Base-by-base conservation (phyloP, 2,329 filamentous ascomycete genomes). In the Elsinoe necatrix region DNA sequence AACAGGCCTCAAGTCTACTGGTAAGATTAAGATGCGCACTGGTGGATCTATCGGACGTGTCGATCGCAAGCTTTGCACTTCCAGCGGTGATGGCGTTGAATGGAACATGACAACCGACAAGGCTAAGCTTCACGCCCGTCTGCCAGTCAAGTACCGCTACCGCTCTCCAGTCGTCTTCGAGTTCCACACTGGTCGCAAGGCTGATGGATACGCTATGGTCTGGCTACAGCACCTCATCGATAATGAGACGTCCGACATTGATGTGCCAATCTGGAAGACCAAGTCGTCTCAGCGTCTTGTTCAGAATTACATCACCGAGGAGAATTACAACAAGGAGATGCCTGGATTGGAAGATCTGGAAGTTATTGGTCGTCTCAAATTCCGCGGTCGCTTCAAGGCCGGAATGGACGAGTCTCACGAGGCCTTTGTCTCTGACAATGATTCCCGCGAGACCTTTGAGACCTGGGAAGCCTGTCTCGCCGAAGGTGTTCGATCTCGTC, bases 381-480 rank as follows among this genome's bases (percentile, higher is more conserved):
- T 97, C 77, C 77, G 78, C 1, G 88, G 83, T 9, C 80, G 84
- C 11, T 97, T 97, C 76, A 95, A 93, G 61, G 84, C 91, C 0
- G 92, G 92, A 12, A 95, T 89, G 50, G 91, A 96, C 68, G 83
- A 88, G 55, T 86, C 89, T 16, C 93, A 97, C 67, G 80, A 88
- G 62, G 78, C 77, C 1, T 96, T 95, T 63, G 84, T 95, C 20
- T 81, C 83, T 48, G 88, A 95, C 69, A 95, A 95, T 65, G 84
- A 95, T 67, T 85, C 86, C 1, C 85, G 92, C 29, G 93, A 97
- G 75, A 96, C 91, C 0, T 95, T 89, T 61, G 92, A 97, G 73
- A 87, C 86, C 0, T 97, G 91, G 89, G 90, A 96, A 70, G 88
- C 90, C 0, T 96, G 92, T 68, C 82, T 86, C 39, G 83, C 89